Conservation (phyloP, 345 rosid species). For the Noccaea caerulescens region DNA sequence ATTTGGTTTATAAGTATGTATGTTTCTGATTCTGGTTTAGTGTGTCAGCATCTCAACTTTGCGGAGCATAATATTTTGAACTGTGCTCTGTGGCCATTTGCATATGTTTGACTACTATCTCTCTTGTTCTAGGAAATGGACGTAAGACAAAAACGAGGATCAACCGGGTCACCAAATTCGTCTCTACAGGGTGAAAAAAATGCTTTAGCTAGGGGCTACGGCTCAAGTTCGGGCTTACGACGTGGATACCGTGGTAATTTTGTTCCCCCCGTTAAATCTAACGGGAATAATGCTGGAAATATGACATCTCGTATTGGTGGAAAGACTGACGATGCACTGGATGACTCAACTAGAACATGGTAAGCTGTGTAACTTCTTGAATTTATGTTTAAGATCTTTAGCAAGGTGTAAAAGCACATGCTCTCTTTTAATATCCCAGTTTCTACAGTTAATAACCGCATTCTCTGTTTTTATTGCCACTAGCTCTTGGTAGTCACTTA, state of each 20-base stretch:
- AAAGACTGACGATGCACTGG: constrained; percentile 78
- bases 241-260: constrained; percentile 84
- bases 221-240: constrained; percentile 61
- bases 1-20: constrained; percentile 36
- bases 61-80: constrained; percentile 14
- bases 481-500: constrained; percentile 20
- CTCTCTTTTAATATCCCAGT: background rate
- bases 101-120: constrained; percentile 34
- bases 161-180: constrained; percentile 63
- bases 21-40: background rate
- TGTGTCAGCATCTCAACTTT: background rate
- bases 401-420: constrained; percentile 11
- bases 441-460: background rate
- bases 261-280: constrained; percentile 83
- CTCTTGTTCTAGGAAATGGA: constrained; percentile 77
- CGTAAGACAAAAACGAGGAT: constrained; percentile 66
- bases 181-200: constrained; percentile 56
- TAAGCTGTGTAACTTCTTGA: constrained; percentile 41
- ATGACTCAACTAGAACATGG: constrained; percentile 89
- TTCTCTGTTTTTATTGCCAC: background rate
- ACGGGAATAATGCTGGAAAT: constrained; percentile 67
- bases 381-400: constrained; percentile 17
- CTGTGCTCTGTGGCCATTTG: constrained; percentile 25
- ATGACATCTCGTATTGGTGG: constrained; percentile 66
- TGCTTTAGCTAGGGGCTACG: constrained; percentile 55